phyloP scores from a whole-genome alignment of 352 stramenopile genomes.

The Phytophthora chlamydospora region DNA sequence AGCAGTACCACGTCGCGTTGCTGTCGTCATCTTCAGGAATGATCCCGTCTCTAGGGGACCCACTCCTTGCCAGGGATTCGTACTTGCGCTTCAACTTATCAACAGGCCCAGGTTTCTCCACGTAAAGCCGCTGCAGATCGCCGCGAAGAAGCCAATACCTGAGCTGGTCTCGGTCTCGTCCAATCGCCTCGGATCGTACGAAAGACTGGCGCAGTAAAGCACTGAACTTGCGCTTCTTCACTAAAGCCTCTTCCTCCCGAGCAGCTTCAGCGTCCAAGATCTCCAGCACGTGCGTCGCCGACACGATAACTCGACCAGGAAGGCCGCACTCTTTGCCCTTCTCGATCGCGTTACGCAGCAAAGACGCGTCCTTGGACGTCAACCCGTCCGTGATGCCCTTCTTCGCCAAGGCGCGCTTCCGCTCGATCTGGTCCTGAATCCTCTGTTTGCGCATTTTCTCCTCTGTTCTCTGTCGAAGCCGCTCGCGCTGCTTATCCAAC shows the following conservation, averaged over 20 bases:
- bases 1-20: conserved; percentile 66
- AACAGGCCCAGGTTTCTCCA: conserved; percentile 58
- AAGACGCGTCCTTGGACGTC: conserved; percentile 56
- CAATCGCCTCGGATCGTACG: conserved; percentile 77
- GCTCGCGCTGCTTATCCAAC: conserved; percentile 70
- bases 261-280: conserved; percentile 70
- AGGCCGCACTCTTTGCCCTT: conserved; percentile 78
- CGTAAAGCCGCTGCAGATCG: conserved; percentile 69
- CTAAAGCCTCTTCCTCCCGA: conserved; percentile 69
- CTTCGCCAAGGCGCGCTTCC: conserved; percentile 63
- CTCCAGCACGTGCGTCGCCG: conserved; percentile 75
- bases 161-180: conserved; percentile 59
- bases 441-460: conserved; percentile 73
- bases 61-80: conserved; percentile 33
- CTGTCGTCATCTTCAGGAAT: conserved; percentile 29
- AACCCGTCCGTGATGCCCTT: conserved; percentile 72
- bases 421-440: conserved; percentile 67
- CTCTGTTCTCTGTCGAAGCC: conserved; percentile 57
- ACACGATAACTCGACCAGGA: conserved; percentile 68
- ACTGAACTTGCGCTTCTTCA: conserved; percentile 67
- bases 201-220: conserved; percentile 70
- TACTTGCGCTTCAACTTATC: conserved; percentile 60
- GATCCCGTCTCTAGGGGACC: conserved; percentile 34
- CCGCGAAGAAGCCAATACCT: conserved; percentile 82
- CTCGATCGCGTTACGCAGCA: conserved; percentile 67